Evolutionary conservation across 2,329 filamentous ascomycete species (phyloP), one percentile per base, ranked within the genome.

Genomic region (Neoascochyta sp.): DNA sequence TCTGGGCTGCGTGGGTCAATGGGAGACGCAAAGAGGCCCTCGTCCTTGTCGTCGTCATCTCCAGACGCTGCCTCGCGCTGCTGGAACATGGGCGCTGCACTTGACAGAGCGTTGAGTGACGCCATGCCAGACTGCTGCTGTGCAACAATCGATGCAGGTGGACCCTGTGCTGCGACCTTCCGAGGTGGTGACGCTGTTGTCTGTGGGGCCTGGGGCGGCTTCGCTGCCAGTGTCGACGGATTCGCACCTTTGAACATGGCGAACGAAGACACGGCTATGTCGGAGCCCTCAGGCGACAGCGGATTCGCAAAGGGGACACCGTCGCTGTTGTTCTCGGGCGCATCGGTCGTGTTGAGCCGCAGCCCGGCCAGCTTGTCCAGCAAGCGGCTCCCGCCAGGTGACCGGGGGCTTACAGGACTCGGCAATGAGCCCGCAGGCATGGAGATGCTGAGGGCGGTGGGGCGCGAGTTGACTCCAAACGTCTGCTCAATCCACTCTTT

Each of bases 1-100:
- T 93, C 87, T 0, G 88, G 88, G 50, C 85, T 89, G 28, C 88
- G 73, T 1, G 88, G 88, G 52, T 85, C 90, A 66, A 95, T 78
- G 2, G 86, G 87, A 29, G 94, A 74, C 0, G 87, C 88, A 55
- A 95, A 95, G 3, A 95, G 70, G 22, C 85, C 89, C 36, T 94
- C 87, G 45, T 87, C 83, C 1, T 74, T 75, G 22, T 81, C 77
- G 5, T 70, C 64, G 7, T 64, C 60, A 4, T 51, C 49, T 12
- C 27, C 36, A 45, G 37, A 63, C 53, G 27, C 54, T 42, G 11
- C 57, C 3, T 45, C 52, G 23, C 59, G 48, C 7, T 49, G 47
- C 41, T 62, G 37, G 25, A 60, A 62, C 4, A 44, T 20, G 1
- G 52, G 55, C 5, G 41, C 48, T 28, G 50, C 44, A 2, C 45